Evolutionary conservation across 2,329 filamentous ascomycete species (phyloP), one percentile per base, ranked within the genome.

Genomic region (Dactylellina cionopaga): DNA sequence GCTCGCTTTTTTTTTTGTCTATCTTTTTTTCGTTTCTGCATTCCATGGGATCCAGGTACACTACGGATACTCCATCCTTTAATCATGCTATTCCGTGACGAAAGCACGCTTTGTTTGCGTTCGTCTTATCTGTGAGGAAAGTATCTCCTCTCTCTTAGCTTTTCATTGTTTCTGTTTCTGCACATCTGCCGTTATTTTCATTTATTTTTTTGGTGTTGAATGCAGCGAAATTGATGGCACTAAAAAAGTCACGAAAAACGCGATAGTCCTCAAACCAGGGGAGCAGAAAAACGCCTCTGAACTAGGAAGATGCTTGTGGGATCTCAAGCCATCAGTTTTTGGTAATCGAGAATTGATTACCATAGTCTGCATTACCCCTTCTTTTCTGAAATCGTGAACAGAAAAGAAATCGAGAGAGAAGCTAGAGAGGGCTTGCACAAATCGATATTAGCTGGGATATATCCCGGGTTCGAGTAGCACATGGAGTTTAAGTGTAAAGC

Each of bases 351-450:
- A n/a, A n/a, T n/a, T n/a, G n/a, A n/a, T n/a, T n/a, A n/a, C n/a
- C n/a, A n/a, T n/a, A n/a, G n/a, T n/a, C n/a, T n/a, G n/a, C n/a
- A n/a, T n/a, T n/a, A n/a, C n/a, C n/a, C n/a, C n/a, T n/a, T n/a
- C n/a, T n/a, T n/a, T n/a, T n/a, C n/a, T n/a, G n/a, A n/a, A n/a
- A n/a, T n/a, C 5, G 10, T 13, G 39, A 43, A 15, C 5, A 43
- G 39, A 19, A 43, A 15, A 9, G 19, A 55, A 9, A 88, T 92
- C 58, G 92, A 96, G 80, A 91, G 92, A 2, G 87, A 89, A 10
- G 89, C 87, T 74, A 81, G 81, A 31, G 83, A 84, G 9, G 79
- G 9, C 79, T 82, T 5, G 83, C 85, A 44, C 80, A 80, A 10
- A 74, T 76, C 41, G 78, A 77, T 13, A 72, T 75, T 44, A 59